These are phyloP conservation scores for Carex kokanica DNA, from an alignment of 176 grass and related monocot species.

Conservation along the genomic window DNA sequence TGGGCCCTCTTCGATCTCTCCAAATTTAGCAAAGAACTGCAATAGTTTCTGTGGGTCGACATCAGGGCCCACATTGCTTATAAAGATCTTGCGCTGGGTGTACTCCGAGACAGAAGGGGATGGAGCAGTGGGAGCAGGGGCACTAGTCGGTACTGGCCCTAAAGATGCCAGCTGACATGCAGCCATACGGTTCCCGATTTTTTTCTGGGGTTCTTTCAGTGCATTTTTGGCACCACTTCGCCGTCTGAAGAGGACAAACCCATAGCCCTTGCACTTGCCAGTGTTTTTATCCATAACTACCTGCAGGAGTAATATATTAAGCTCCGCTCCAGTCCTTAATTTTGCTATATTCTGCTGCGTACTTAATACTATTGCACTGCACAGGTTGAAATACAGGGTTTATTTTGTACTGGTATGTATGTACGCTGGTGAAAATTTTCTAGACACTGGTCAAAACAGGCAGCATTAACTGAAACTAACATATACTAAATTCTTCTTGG, in stretches of 20 bases:
- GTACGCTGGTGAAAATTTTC: not conserved
- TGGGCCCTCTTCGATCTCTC: conserved; percentile 92
- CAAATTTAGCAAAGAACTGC: conserved; percentile 79
- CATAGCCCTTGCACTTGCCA: conserved; percentile 94
- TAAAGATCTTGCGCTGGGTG: conserved; percentile 92
- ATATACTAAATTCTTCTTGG: not conserved
- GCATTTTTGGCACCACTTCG: conserved; percentile 60
- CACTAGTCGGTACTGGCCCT: conserved; percentile 53
- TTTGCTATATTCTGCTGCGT: not conserved
- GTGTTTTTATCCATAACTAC: conserved; percentile 74
- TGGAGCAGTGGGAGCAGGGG: not conserved
- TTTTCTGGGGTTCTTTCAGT: conserved; percentile 88
- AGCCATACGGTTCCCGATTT: conserved; percentile 83
- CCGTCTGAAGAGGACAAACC: conserved; percentile 81
- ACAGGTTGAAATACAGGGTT: not conserved
- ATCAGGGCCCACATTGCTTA: conserved; percentile 86
- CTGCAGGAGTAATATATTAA: not conserved
- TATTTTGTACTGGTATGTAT: not conserved
- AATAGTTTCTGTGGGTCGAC: conserved; percentile 64
- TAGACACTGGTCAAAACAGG: not conserved
- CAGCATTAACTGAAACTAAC: not conserved
- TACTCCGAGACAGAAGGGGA: conserved; percentile 55
- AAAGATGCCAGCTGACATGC: conserved; percentile 88
- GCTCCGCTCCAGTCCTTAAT: not conserved
- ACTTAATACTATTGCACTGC: not conserved